These are phyloP conservation scores for Termitomyces eurrhizus DNA, from an alignment of 768 basidiomycete genomes.

Conservation along the genomic window DNA sequence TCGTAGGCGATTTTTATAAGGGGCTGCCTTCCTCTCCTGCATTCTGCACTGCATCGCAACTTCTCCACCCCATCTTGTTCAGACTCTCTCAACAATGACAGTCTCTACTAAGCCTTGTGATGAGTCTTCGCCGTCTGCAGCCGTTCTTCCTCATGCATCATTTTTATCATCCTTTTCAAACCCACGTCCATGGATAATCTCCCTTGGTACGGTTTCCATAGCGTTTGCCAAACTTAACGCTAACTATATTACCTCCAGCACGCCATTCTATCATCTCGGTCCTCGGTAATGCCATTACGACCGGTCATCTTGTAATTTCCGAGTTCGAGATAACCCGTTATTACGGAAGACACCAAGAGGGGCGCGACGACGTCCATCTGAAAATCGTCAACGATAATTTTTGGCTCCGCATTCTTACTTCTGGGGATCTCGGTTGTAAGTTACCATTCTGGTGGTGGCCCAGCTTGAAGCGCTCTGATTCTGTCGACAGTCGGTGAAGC, in stretches of 20 bases:
- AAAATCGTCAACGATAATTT: slow-evolving; percentile 58
- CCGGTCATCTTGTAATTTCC: slow-evolving; percentile 57
- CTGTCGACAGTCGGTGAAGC: slow-evolving; percentile 59
- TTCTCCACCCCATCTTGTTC: too few relatives aligned
- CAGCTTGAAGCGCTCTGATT: slow-evolving; percentile 11
- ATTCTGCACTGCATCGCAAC: too few relatives aligned
- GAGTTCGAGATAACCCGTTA: slow-evolving; percentile 57
- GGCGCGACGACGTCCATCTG: slow-evolving; percentile 58
- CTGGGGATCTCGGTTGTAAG: slow-evolving; percentile 66
- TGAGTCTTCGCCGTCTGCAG: slow-evolving; percentile 39
- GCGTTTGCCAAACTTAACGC: slow-evolving; percentile 3
- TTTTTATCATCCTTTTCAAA: slow-evolving; percentile 41
- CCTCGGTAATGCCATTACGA: slow-evolving; percentile 52
- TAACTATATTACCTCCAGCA: slow-evolving; percentile 31
- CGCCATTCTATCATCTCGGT: slow-evolving; percentile 58
- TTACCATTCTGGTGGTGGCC: slow-evolving; percentile 1
- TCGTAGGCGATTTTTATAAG: too few relatives aligned
- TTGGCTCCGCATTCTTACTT: slow-evolving; percentile 65
- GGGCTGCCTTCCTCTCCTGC: too few relatives aligned
- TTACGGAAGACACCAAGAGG: slow-evolving; percentile 55
- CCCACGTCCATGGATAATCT: slow-evolving; percentile 44
- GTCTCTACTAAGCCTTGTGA: slow-evolving; percentile 35
- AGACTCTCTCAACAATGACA: slow-evolving; percentile 26
- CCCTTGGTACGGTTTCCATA: slow-evolving; percentile 38
- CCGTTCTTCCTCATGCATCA: slow-evolving; percentile 38